Evolutionary conservation across 2,329 filamentous ascomycete genomes (phyloP).

Genomic region (Metarhizium brunneum): DNA sequence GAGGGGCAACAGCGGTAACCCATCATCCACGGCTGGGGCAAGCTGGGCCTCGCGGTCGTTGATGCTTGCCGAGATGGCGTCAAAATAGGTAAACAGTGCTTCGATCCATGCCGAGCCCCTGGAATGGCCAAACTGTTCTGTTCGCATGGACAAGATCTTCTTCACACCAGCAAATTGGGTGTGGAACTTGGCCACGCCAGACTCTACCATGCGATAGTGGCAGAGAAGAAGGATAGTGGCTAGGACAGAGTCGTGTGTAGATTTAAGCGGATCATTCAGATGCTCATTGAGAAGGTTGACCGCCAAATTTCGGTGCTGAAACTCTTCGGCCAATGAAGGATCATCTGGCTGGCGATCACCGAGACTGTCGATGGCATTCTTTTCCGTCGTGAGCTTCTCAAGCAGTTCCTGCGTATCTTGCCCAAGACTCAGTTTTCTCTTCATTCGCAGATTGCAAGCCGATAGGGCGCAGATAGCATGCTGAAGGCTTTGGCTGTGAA

Average conservation of each 20-base stretch:
- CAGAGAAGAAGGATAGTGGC: constrained; percentile 82
- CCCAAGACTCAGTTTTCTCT: constrained; percentile 55
- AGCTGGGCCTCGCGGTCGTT: constrained; percentile 87
- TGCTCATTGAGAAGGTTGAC: constrained; percentile 78
- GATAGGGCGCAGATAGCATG: constrained; percentile 86
- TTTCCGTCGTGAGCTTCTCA: constrained; percentile 38
- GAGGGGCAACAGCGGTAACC: constrained; percentile 40
- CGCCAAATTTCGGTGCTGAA: constrained; percentile 71
- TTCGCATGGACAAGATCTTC: constrained; percentile 72
- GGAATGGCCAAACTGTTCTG: constrained; percentile 36
- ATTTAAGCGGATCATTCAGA: constrained; percentile 64
- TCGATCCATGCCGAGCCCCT: constrained; percentile 84
- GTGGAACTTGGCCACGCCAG: constrained; percentile 84
- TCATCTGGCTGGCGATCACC: constrained; percentile 45
- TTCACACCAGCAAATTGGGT: constrained; percentile 90
- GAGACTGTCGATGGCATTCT: constrained; percentile 32
- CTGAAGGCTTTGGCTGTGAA: constrained; percentile 72
- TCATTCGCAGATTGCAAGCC: constrained; percentile 85
- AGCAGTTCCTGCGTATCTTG: constrained; percentile 43
- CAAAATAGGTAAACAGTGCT: constrained; percentile 87
- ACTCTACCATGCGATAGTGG: constrained; percentile 89
- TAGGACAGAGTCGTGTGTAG: constrained; percentile 76
- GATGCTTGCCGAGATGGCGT: constrained; percentile 83
- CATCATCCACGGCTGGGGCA: constrained; percentile 54
- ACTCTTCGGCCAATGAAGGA: constrained; percentile 65